Conservation (phyloP, 2,329 filamentous ascomycete genomes). For the Talaromyces sp. region DNA sequence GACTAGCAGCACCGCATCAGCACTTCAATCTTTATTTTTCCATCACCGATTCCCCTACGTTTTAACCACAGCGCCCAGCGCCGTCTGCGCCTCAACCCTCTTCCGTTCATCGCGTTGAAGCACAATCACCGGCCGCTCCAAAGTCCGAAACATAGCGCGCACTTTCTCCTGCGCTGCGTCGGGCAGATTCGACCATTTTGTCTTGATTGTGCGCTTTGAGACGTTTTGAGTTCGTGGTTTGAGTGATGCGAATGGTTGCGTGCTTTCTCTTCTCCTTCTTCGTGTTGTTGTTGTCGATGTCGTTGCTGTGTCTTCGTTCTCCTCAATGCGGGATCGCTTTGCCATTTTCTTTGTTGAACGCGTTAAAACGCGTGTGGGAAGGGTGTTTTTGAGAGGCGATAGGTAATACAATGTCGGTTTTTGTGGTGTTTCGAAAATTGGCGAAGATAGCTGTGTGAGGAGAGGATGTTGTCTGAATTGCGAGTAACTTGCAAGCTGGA, state of each 20-base stretch:
- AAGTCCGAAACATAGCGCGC: conserved; percentile 34
- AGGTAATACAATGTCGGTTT: neutral
- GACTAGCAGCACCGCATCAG: conserved; percentile 18
- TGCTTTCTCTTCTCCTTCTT: conserved; percentile 3
- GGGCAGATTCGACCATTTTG: conserved; percentile 42
- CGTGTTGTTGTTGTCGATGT: conserved; percentile 11
- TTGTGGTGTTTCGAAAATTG: neutral
- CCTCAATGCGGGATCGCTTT: conserved; percentile 17
- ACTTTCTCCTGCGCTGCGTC: conserved; percentile 39
- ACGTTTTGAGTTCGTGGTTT: conserved; percentile 38
- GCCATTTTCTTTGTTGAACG: neutral
- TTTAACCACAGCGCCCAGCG: conserved; percentile 36
- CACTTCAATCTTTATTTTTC: neutral
- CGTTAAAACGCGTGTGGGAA: neutral
- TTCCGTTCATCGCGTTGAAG: conserved; percentile 38
- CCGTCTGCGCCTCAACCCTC: conserved; percentile 37
- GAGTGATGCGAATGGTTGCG: conserved; percentile 34
- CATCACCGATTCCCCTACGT: conserved; percentile 24
- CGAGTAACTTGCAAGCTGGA: neutral
- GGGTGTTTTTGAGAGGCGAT: neutral
- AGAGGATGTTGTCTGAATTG: neutral
- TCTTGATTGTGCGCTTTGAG: conserved; percentile 39
- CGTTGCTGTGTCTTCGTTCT: conserved; percentile 20
- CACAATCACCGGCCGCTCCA: conserved; percentile 40
- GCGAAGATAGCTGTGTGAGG: neutral